phyloP scores from a whole-genome alignment of 139 green algal genomes.

The Tetradesmus lagerheimii region DNA sequence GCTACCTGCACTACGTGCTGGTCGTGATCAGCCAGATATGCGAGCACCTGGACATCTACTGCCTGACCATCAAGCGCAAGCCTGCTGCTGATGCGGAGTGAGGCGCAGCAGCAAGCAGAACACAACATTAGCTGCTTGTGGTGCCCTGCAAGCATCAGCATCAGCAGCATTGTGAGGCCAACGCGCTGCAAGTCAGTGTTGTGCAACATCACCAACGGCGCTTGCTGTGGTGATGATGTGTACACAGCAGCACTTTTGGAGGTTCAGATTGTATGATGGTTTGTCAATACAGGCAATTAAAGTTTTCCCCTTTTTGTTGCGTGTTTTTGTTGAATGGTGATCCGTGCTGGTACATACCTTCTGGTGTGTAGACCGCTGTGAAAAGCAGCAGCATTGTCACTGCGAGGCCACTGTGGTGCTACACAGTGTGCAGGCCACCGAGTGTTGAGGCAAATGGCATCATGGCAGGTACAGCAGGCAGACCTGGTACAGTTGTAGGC shows the following conservation, averaged over 20 bases:
- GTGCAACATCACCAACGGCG: background rate
- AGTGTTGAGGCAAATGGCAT: too few relatives aligned
- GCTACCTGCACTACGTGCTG: slow-evolving; percentile 75
- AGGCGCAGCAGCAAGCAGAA: background rate
- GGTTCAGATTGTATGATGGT: background rate
- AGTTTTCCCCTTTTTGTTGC: too few relatives aligned
- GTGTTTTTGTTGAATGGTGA: background rate
- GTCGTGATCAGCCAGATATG: slow-evolving; percentile 81
- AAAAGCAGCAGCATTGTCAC: too few relatives aligned
- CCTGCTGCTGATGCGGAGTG: background rate
- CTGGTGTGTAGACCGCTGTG: too few relatives aligned
- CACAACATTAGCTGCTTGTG: background rate
- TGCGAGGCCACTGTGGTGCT: too few relatives aligned
- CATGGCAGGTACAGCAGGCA: background rate
- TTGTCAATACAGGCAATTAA: background rate
- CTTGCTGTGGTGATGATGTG: background rate
- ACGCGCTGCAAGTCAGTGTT: background rate
- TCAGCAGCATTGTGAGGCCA: background rate
- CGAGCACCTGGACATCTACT: slow-evolving; percentile 80
- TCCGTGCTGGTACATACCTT: too few relatives aligned
- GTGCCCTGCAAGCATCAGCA: background rate
- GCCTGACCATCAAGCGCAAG: slow-evolving; percentile 75
- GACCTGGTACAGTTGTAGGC: background rate
- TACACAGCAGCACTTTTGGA: background rate
- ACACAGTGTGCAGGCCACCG: too few relatives aligned